These are phyloP conservation scores for Candida glucosophila DNA, from an alignment of 1,139 yeast genomes.

Conservation along the genomic window DNA sequence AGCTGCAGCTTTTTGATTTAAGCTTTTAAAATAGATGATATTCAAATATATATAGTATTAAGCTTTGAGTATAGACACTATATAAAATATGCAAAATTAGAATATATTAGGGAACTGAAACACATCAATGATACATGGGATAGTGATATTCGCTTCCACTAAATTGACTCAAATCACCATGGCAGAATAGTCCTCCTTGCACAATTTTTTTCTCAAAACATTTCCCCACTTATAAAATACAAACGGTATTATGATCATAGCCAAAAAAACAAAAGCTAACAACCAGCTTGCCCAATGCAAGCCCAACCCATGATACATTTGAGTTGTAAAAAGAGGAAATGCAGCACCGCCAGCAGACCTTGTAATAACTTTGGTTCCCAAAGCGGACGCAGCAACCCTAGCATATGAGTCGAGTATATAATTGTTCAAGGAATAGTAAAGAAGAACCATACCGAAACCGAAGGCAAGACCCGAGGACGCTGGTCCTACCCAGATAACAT, in stretches of 20 bases:
- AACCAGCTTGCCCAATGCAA: conserved; percentile 79
- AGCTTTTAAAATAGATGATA: too few species aligned
- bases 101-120: too few species aligned
- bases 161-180: neutral
- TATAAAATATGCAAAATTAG: conserved; percentile 2
- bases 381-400: conserved; percentile 81
- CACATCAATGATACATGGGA: too few species aligned
- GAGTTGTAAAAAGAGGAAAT: conserved; percentile 82
- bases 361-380: conserved; percentile 82
- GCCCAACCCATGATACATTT: conserved; percentile 69
- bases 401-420: conserved; percentile 85
- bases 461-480: conserved; percentile 85
- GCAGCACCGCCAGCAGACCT: conserved; percentile 88
- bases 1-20: too few species aligned
- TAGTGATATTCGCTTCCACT: too few species aligned
- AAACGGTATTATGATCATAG: conserved; percentile 78
- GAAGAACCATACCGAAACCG: conserved; percentile 87
- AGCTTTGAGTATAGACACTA: conserved; percentile 1
- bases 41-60: too few species aligned
- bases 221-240: conserved; percentile 68
- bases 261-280: conserved; percentile 75
- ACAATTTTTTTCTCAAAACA: conserved; percentile 50
- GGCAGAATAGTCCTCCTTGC: conserved; percentile 54
- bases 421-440: conserved; percentile 80
- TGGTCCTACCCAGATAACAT: conserved; percentile 89